These are phyloP conservation scores for Phytopythium montanum DNA, from an alignment of 352 stramenopile genomes.

Conservation along the genomic window DNA sequence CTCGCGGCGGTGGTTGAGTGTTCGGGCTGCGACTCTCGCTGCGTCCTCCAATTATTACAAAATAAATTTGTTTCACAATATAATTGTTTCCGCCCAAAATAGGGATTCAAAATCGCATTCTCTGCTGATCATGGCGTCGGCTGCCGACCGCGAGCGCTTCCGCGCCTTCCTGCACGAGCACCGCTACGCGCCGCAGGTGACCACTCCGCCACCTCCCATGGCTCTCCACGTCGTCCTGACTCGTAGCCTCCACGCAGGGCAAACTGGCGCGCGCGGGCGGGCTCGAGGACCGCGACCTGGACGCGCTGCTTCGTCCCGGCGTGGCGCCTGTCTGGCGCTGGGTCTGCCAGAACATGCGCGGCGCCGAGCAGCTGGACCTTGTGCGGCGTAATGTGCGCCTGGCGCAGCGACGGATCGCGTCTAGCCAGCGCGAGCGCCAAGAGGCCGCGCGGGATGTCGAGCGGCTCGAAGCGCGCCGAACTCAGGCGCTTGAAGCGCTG, in stretches of 20 bases:
- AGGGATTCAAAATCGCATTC: too few relatives aligned
- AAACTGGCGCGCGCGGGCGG: slow-evolving; percentile 21
- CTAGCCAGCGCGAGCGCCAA: slow-evolving; percentile 30
- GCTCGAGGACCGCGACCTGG: slow-evolving; percentile 39
- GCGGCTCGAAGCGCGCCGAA: slow-evolving; percentile 14
- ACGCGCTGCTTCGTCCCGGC: slow-evolving; percentile 31
- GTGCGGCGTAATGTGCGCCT: slow-evolving; percentile 27
- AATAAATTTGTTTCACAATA: not conserved
- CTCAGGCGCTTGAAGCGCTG: slow-evolving; percentile 22
- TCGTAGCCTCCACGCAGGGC: slow-evolving; percentile 14
- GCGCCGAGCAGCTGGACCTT: slow-evolving; percentile 26
- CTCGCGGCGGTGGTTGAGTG: too few relatives aligned
- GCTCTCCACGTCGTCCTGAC: not conserved
- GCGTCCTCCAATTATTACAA: too few relatives aligned
- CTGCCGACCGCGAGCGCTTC: slow-evolving; percentile 31
- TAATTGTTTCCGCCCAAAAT: not conserved
- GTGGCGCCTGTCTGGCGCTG: slow-evolving; percentile 35
- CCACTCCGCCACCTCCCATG: not conserved
- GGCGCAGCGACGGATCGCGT: slow-evolving; percentile 24
- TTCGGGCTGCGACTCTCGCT: too few relatives aligned
- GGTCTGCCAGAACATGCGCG: slow-evolving; percentile 35
- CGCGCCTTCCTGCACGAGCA: slow-evolving; percentile 39
- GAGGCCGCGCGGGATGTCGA: slow-evolving; percentile 18
- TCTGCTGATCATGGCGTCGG: not conserved
- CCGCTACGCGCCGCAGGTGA: slow-evolving; percentile 35